phyloP scores from a whole-genome alignment of 805 yeast genomes.

The Zygoascus ofunaensis region DNA sequence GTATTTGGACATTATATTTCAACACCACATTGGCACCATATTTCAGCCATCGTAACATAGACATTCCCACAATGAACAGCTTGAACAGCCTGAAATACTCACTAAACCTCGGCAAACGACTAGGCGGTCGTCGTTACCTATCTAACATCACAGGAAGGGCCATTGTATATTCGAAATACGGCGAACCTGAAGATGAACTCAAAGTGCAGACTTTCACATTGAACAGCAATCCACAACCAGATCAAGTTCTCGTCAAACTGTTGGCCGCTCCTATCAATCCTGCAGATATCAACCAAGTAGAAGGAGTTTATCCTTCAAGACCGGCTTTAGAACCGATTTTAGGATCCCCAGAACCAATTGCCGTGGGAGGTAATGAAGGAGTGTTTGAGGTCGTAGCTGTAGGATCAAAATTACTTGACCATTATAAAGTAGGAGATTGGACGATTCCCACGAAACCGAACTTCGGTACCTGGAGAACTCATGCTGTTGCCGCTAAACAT shows the following conservation, averaged over 20 bases:
- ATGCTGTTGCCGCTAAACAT: slow-evolving; percentile 41
- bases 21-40: too few relatives aligned
- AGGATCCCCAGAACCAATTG: slow-evolving; percentile 55
- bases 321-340: slow-evolving; percentile 46
- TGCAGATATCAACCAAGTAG: slow-evolving; percentile 76
- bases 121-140: not conserved
- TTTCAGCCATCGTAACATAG: too few relatives aligned
- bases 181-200: slow-evolving; percentile 37
- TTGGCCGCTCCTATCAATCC: slow-evolving; percentile 86
- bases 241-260: slow-evolving; percentile 50
- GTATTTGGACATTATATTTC: too few relatives aligned
- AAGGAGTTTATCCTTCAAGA: slow-evolving; percentile 76
- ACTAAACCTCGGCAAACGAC: too few relatives aligned
- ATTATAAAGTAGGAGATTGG: slow-evolving; percentile 69
- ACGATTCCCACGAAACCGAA: slow-evolving; percentile 68
- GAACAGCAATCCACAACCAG: slow-evolving; percentile 21
- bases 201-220: slow-evolving; percentile 30
- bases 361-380: slow-evolving; percentile 93
- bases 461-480: slow-evolving; percentile 92
- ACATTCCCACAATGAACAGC: too few relatives aligned
- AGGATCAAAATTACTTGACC: slow-evolving; percentile 40
- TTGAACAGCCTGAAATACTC: too few relatives aligned
- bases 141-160: slow-evolving; percentile 39
- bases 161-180: slow-evolving; percentile 57
- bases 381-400: slow-evolving; percentile 72